Evolutionary conservation across 2,329 filamentous ascomycete species (phyloP).

Genomic region (Akanthomyces uredinophilus): DNA sequence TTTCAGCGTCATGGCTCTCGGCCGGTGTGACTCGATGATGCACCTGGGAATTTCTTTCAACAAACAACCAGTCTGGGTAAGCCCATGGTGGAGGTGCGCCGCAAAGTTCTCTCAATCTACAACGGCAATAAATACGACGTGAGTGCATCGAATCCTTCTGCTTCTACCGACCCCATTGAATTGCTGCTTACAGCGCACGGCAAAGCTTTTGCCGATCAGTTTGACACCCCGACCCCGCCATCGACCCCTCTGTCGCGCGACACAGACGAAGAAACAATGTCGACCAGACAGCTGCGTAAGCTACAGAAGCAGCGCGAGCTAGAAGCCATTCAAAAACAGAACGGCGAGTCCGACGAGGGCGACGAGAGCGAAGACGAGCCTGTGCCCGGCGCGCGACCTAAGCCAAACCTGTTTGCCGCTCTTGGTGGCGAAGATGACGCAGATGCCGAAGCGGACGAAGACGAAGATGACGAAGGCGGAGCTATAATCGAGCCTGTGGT

Average conservation of each 20-base stretch:
- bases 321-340: constrained; percentile 21
- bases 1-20: constrained; percentile 4
- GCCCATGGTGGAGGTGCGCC: background rate
- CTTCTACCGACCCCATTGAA: too few relatives aligned
- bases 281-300: constrained; percentile 47
- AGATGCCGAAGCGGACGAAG: constrained; percentile 32
- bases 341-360: constrained; percentile 22
- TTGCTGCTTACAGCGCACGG: background rate
- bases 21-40: constrained; percentile 11
- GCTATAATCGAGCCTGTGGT: constrained; percentile 25
- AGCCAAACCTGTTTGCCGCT: constrained; percentile 46
- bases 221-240: constrained; percentile 2
- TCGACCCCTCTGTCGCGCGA: background rate
- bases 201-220: background rate
- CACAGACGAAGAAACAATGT: constrained; percentile 33
- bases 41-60: background rate
- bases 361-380: constrained; percentile 29
- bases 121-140: too few relatives aligned
- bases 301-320: constrained; percentile 47
- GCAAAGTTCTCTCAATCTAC: background rate
- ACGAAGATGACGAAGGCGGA: constrained; percentile 20
- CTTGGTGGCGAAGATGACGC: constrained; percentile 41
- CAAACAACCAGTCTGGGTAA: background rate
- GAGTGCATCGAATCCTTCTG: too few relatives aligned
- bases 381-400: constrained; percentile 32